phyloP scores from a whole-genome alignment of 495 filamentous ascomycete genomes.

The Neurospora discreta region DNA sequence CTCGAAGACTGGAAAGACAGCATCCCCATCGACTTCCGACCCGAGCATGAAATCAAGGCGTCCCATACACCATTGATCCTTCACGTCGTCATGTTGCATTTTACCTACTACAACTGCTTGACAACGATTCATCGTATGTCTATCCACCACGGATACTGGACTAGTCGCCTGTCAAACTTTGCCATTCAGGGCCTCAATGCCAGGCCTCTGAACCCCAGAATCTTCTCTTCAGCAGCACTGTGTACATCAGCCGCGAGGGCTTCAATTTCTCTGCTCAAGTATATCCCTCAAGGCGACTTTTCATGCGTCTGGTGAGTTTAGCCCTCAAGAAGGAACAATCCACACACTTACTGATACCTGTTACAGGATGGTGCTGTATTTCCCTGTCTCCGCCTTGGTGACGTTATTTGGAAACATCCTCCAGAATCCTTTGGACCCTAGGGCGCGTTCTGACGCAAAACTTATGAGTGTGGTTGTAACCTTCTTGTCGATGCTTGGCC shows the following conservation, averaged over 20 bases:
- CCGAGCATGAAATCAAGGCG: slow-evolving; percentile 88
- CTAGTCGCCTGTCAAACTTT: slow-evolving; percentile 85
- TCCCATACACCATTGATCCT: slow-evolving; percentile 81
- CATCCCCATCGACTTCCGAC: slow-evolving; percentile 87
- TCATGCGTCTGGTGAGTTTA: slow-evolving; percentile 81
- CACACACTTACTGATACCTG: slow-evolving; percentile 11
- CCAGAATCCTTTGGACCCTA: slow-evolving; percentile 85
- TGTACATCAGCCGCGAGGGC: slow-evolving; percentile 88
- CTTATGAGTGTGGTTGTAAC: slow-evolving; percentile 88
- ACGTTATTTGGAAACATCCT: slow-evolving; percentile 95
- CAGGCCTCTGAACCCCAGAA: slow-evolving; percentile 78
- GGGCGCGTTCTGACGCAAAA: slow-evolving; percentile 77
- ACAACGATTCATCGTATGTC: slow-evolving; percentile 99
- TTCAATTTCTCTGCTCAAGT: slow-evolving; percentile 87
- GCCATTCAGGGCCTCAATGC: slow-evolving; percentile 90
- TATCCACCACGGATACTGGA: slow-evolving; percentile 97
- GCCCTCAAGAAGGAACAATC: not conserved
- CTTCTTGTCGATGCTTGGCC: slow-evolving; percentile 61
- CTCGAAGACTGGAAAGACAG: slow-evolving; percentile 94
- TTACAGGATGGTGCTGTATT: slow-evolving; percentile 86
- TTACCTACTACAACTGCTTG: slow-evolving; percentile 94
- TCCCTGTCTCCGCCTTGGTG: slow-evolving; percentile 88
- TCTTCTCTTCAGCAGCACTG: slow-evolving; percentile 86
- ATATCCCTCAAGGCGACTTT: slow-evolving; percentile 90
- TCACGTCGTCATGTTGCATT: slow-evolving; percentile 86